Evolutionary conservation across 208 protist genomes (phyloP).

Genomic region (Leptomonas pyrrhocoris): DNA sequence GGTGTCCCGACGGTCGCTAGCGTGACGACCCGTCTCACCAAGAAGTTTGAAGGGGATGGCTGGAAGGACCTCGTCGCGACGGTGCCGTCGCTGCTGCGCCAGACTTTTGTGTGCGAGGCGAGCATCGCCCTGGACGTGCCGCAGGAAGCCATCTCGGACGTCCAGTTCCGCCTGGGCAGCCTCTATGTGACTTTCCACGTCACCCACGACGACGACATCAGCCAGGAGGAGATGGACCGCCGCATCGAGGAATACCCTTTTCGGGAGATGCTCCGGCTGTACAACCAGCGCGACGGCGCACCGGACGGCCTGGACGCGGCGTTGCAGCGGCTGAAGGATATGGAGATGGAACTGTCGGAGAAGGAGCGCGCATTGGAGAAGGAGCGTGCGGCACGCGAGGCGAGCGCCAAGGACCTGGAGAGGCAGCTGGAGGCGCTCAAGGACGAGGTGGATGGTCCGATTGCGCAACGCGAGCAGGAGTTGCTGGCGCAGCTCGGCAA

Average conservation of each 20-base stretch:
- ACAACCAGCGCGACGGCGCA: slow-evolving; percentile 64
- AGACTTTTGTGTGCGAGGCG: slow-evolving; percentile 65
- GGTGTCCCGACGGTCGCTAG: background rate
- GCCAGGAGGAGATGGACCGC: slow-evolving; percentile 68
- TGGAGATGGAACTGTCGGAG: slow-evolving; percentile 64
- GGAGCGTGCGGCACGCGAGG: slow-evolving; percentile 39
- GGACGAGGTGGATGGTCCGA: slow-evolving; percentile 34
- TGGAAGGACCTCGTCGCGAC: slow-evolving; percentile 61
- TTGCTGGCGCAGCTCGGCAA: slow-evolving; percentile 51
- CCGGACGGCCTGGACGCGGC: slow-evolving; percentile 66
- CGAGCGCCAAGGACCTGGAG: slow-evolving; percentile 41
- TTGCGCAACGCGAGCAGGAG: slow-evolving; percentile 52
- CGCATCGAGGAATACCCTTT: slow-evolving; percentile 81
- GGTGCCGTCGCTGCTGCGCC: slow-evolving; percentile 39
- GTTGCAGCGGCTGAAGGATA: slow-evolving; percentile 53
- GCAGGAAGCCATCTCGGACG: slow-evolving; percentile 44
- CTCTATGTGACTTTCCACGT: slow-evolving; percentile 86
- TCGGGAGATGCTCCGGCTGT: slow-evolving; percentile 81
- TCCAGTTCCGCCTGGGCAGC: slow-evolving; percentile 78
- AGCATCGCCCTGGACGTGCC: slow-evolving; percentile 49
- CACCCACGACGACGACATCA: slow-evolving; percentile 76
- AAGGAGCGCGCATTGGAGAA: slow-evolving; percentile 51
- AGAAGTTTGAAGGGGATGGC: slow-evolving; percentile 81
- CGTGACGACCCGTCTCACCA: slow-evolving; percentile 43
- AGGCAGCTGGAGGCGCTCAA: slow-evolving; percentile 39